Conservation (phyloP, 495 filamentous ascomycete species). For the Aspergillus avenaceus region DNA sequence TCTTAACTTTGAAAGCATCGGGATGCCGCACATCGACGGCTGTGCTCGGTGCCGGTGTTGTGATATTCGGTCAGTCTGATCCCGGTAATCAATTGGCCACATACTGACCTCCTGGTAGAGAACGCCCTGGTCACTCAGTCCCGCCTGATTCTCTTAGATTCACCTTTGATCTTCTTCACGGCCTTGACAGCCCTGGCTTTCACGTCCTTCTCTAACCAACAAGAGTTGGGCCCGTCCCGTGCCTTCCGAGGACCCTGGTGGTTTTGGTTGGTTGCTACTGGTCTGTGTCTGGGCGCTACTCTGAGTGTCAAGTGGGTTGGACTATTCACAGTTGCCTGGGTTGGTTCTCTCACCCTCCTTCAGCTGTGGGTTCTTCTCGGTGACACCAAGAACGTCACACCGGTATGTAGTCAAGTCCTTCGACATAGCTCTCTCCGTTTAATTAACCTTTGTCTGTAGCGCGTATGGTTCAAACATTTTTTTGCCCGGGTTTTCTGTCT, state of each 20-base stretch:
- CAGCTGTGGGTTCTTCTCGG: slow-evolving; percentile 95
- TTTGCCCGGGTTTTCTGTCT: slow-evolving; percentile 88
- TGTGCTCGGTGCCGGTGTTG: slow-evolving; percentile 72
- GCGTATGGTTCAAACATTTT: slow-evolving; percentile 91
- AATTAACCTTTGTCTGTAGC: slow-evolving; percentile 29
- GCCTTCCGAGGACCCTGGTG: slow-evolving; percentile 91
- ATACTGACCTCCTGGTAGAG: slow-evolving; percentile 49
- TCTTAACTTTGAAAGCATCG: slow-evolving; percentile 85
- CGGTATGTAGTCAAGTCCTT: slow-evolving; percentile 39
- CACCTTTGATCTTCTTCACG: slow-evolving; percentile 89
- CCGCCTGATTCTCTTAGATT: slow-evolving; percentile 91
- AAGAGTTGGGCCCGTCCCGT: slow-evolving; percentile 82
- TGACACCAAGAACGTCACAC: slow-evolving; percentile 76
- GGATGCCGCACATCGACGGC: slow-evolving; percentile 85
- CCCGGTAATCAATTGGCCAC: slow-evolving; percentile 4
- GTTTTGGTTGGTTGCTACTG: slow-evolving; percentile 92
- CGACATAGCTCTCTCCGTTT: neutral
- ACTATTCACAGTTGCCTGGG: slow-evolving; percentile 97
- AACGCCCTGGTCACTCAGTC: slow-evolving; percentile 94
- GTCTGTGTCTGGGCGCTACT: slow-evolving; percentile 83
- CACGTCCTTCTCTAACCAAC: slow-evolving; percentile 92
- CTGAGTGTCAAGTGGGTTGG: slow-evolving; percentile 98
- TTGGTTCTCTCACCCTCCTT: slow-evolving; percentile 82
- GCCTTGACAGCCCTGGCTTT: slow-evolving; percentile 88
- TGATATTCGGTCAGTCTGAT: slow-evolving; percentile 74